phyloP scores from a whole-genome alignment of 495 filamentous ascomycete genomes.

The Cladorrhinum samala region DNA sequence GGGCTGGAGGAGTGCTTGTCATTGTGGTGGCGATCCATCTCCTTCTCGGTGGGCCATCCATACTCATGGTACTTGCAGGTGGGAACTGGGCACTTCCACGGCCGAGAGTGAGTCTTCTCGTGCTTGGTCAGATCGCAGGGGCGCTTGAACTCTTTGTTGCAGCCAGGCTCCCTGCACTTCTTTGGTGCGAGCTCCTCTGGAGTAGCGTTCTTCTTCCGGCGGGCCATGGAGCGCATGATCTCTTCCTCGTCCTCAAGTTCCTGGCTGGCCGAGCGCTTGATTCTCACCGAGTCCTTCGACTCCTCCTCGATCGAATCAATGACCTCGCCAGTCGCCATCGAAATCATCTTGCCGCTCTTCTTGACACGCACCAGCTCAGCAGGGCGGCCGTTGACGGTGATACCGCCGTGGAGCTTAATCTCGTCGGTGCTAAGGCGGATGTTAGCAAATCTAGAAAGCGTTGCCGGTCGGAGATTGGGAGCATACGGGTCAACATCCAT shows the following conservation, averaged over 20 bases:
- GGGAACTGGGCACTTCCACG: constrained; percentile 79
- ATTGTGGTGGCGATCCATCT: constrained; percentile 89
- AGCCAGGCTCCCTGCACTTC: constrained; percentile 57
- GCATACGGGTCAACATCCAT: constrained; percentile 52
- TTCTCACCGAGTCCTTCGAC: constrained; percentile 32
- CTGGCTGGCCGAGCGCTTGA: constrained; percentile 59
- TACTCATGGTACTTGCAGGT: constrained; percentile 80
- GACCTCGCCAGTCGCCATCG: constrained; percentile 56
- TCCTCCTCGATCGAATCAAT: constrained; percentile 44
- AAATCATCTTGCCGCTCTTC: constrained; percentile 71
- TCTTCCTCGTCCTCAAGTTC: constrained; percentile 63
- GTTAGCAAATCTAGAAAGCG: constrained; percentile 33
- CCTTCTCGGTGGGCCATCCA: constrained; percentile 97
- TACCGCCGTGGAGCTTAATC: constrained; percentile 67
- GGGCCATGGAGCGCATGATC: constrained; percentile 80
- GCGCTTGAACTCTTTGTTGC: constrained; percentile 86
- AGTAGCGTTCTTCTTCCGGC: constrained; percentile 70
- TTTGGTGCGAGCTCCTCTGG: constrained; percentile 70
- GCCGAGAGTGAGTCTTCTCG: constrained; percentile 92
- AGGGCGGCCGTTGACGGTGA: constrained; percentile 69
- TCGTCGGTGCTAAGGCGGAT: constrained; percentile 49
- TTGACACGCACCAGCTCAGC: constrained; percentile 69
- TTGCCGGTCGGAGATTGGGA: background rate
- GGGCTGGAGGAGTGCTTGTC: constrained; percentile 86
- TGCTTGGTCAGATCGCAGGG: constrained; percentile 93